Percentiles rank a stretch among this genome's conserved stretches.
Evolutionary conservation across 495 filamentous ascomycete species (phyloP).

Genomic region (Neurospora discreta): DNA sequence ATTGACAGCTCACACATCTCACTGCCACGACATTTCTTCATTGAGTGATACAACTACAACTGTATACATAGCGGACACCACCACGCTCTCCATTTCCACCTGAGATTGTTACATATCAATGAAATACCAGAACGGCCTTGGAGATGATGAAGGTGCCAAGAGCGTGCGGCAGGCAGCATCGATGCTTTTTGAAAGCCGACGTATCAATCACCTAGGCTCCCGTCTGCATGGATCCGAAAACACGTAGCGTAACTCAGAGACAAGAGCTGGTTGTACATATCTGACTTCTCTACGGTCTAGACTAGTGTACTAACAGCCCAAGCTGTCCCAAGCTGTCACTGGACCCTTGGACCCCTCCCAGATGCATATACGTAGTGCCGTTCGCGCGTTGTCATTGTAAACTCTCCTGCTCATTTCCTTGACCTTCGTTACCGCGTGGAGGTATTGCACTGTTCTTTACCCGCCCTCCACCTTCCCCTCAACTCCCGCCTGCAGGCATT

Average conservation of each 20-base stretch:
- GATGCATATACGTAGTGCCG: background rate
- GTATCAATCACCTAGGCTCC: too few species aligned
- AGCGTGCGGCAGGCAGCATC: background rate
- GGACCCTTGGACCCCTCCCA: background rate
- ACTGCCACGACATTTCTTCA: background rate
- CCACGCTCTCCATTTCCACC: background rate
- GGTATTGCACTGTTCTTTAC: background rate
- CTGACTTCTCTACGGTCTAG: background rate
- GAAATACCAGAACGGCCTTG: background rate
- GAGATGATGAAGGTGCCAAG: background rate
- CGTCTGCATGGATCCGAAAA: background rate
- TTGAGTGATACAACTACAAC: background rate
- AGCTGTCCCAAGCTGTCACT: background rate
- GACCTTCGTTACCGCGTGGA: background rate
- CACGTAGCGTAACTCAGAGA: background rate
- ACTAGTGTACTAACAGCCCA: background rate
- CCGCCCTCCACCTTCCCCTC: background rate
- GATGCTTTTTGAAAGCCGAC: too few species aligned
- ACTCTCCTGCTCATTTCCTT: background rate
- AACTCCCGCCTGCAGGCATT: background rate
- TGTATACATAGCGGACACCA: background rate
- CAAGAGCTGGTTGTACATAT: background rate
- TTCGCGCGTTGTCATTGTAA: background rate
- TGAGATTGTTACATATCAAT: background rate
- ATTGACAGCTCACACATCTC: background rate